Conservation (phyloP, 345 rosid species). For the Garcia nutans region DNA sequence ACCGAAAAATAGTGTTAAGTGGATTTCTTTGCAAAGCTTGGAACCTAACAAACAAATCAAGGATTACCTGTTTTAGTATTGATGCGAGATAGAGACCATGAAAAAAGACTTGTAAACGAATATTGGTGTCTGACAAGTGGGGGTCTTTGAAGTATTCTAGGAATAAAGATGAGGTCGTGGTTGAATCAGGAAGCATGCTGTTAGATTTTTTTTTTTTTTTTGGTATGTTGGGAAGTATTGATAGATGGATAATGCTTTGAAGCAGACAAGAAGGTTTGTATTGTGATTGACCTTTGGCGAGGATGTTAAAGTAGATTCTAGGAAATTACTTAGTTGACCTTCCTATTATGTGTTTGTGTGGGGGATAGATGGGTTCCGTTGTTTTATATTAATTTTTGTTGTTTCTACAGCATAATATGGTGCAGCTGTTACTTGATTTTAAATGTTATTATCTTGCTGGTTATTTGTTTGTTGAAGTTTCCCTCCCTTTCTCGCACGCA, state of each 20-base stretch:
- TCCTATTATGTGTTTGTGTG: too few relatives aligned
- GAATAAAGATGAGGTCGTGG: not conserved
- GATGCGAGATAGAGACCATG: not conserved
- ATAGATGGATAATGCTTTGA: not conserved
- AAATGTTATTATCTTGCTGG: not conserved
- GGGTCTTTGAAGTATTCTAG: not conserved
- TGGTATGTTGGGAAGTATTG: too few relatives aligned
- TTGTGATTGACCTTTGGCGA: not conserved
- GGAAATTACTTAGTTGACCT: not conserved
- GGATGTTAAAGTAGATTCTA: not conserved
- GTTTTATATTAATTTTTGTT: not conserved
- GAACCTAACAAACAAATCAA: slow-evolving; percentile 1
- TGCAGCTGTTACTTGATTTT: not conserved
- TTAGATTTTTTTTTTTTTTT: too few relatives aligned
- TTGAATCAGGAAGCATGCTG: not conserved
- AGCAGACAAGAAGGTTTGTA: not conserved
- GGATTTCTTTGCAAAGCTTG: not conserved
- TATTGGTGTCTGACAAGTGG: not conserved
- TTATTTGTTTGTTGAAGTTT: not conserved
- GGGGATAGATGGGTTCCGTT: not conserved
- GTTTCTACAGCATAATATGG: not conserved
- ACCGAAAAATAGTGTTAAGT: not conserved
- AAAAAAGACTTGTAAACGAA: not conserved
- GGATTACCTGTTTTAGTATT: not conserved
- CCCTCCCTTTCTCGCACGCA: not conserved